Evolutionary conservation across 2,329 filamentous ascomycete genomes (phyloP).

Genomic region (Colletotrichum aenigma): DNA sequence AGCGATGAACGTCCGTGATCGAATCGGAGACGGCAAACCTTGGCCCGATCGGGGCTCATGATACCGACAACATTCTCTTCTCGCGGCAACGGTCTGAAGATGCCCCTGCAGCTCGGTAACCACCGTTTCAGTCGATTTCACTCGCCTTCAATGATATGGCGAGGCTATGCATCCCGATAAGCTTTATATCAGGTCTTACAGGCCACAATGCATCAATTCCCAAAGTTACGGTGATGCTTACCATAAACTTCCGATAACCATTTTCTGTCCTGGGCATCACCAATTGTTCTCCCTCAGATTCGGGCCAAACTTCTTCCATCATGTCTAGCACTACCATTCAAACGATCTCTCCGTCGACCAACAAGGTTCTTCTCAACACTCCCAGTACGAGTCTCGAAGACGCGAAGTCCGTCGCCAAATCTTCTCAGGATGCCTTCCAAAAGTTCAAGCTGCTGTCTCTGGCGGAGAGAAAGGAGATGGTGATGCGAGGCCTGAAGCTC

Average conservation of each 20-base stretch:
- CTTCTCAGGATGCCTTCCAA: constrained; percentile 66
- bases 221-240: not conserved
- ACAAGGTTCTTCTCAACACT: not conserved
- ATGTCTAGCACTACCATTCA: not conserved
- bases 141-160: not conserved
- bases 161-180: not conserved
- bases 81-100: not conserved
- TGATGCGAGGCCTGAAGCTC: constrained; percentile 61
- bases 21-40: not conserved
- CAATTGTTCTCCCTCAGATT: not conserved
- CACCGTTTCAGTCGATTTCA: not conserved
- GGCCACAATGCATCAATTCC: not conserved
- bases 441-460: constrained; percentile 58
- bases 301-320: not conserved
- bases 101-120: not conserved
- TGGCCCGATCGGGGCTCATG: not conserved
- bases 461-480: constrained; percentile 34
- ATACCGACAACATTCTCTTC: not conserved
- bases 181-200: not conserved
- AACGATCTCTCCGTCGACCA: not conserved
- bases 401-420: constrained; percentile 49
- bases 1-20: not conserved
- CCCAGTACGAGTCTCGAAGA: not conserved
- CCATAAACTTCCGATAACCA: not conserved
- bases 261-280: not conserved